These are phyloP conservation scores for Phialophora chinensis DNA, from an alignment of 2,329 filamentous ascomycete species.

Conservation along the genomic window DNA sequence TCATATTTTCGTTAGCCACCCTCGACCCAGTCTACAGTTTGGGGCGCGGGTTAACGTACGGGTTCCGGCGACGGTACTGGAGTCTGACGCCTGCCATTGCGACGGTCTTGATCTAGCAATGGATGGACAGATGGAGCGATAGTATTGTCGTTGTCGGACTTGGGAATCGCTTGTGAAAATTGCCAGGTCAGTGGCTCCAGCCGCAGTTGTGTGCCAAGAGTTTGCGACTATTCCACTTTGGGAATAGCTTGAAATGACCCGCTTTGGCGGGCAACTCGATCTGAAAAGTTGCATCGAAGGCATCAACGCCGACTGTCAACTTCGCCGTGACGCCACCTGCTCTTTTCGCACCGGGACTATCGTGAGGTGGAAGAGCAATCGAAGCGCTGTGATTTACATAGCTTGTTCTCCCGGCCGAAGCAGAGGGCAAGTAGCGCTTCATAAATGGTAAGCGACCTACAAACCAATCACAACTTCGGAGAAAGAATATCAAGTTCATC, in stretches of 20 bases:
- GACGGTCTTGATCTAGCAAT: slow-evolving; percentile 35
- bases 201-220: slow-evolving; percentile 8
- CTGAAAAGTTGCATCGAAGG: slow-evolving; percentile 7
- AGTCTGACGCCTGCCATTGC: slow-evolving; percentile 40
- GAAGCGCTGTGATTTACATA: slow-evolving; percentile 7
- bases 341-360: neutral
- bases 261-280: slow-evolving; percentile 1
- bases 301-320: neutral
- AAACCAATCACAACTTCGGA: slow-evolving; percentile 17
- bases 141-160: slow-evolving; percentile 29
- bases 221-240: neutral
- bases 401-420: slow-evolving; percentile 25
- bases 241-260: neutral
- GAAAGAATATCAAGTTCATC: slow-evolving; percentile 34
- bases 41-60: slow-evolving; percentile 62
- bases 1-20: slow-evolving; percentile 11
- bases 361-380: slow-evolving; percentile 8
- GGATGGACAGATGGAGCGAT: slow-evolving; percentile 14
- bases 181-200: neutral
- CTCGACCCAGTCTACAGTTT: neutral
- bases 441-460: slow-evolving; percentile 39
- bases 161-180: slow-evolving; percentile 2
- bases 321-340: neutral
- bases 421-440: slow-evolving; percentile 17
- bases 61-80: slow-evolving; percentile 75